These are phyloP conservation scores for Puccinia polysora DNA, from an alignment of 1,284 basidiomycete genomes.

Conservation along the genomic window DNA sequence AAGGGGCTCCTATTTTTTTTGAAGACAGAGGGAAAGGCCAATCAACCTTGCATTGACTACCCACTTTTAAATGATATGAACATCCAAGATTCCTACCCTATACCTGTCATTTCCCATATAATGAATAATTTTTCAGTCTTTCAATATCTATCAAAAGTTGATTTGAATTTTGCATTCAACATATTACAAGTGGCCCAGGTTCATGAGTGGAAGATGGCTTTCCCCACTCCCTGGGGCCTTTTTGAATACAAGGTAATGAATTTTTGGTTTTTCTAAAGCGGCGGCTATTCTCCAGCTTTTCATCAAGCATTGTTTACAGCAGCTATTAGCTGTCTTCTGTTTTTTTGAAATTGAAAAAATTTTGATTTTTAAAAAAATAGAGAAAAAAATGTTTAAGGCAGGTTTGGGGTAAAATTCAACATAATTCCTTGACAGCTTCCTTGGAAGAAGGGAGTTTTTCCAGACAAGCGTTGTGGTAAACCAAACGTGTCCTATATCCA, in stretches of 20 bases:
- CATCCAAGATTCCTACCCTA: slow-evolving; percentile 40
- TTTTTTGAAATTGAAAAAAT: slow-evolving; percentile 53
- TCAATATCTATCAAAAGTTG: slow-evolving; percentile 48
- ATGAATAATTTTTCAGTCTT: slow-evolving; percentile 42
- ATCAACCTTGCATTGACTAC: slow-evolving; percentile 25
- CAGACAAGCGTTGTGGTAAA: too few relatives aligned
- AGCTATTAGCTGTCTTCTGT: slow-evolving; percentile 50
- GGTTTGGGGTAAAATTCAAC: neutral
- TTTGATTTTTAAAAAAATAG: slow-evolving; percentile 54
- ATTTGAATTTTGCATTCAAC: slow-evolving; percentile 51
- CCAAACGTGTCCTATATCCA: too few relatives aligned
- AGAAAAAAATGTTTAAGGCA: slow-evolving; percentile 31
- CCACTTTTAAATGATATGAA: slow-evolving; percentile 1
- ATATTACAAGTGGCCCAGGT: slow-evolving; percentile 49
- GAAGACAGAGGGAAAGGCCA: neutral
- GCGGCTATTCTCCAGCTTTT: slow-evolving; percentile 51
- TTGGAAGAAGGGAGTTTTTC: too few relatives aligned
- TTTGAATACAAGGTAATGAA: slow-evolving; percentile 56
- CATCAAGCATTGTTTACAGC: slow-evolving; percentile 44
- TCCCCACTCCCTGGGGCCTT: slow-evolving; percentile 53
- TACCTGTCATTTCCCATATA: slow-evolving; percentile 46
- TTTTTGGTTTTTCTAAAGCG: slow-evolving; percentile 55
- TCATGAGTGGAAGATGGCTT: slow-evolving; percentile 54
- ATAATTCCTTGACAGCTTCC: neutral
- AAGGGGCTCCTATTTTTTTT: too few relatives aligned